Evolutionary conservation across 1,284 basidiomycete species (phyloP), one percentile per base, ranked within the genome.

Genomic region (Melampsora medusae): DNA sequence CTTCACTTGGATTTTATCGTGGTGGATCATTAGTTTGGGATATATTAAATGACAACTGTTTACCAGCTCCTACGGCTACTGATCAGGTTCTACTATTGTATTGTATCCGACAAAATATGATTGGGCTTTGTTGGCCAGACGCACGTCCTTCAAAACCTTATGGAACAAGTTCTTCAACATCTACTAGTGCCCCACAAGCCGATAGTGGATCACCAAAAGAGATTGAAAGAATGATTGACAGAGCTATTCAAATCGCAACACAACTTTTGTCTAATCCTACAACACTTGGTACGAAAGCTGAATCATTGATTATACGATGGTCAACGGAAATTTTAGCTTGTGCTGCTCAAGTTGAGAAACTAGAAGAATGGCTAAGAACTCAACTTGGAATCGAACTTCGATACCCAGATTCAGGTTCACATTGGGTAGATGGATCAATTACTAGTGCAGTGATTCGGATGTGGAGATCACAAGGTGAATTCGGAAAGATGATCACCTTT

Each of bases 1-100:
- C 67, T 42, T 56, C 50, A 49, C 25, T 50, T 4, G 74, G 74
- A 28, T 61, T 48, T 22, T 76, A 69, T 48, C 48, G 33, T 49
- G 46, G 59, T 16, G 74, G 67, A 17, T 56, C 68, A 69, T 17
- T 69, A 16, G 42, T 69, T n/a, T 76, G 74, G 74, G 74, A 76
- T 25, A 53, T 53, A 46, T 49, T 76, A 2, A 62, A 61, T 56
- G 28, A 9, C 16, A 48, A 25, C 12, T 50, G 42, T 28, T 42
- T n/a, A 16, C 17, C 22, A 19, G 17, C 16, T 19, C 25, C 33
- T 19, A n/a, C 22, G 2, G 38, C n/a, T 50, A 19, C 62, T 17
- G 74, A 76, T 59, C 74, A 65, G 38, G 69, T 53, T 10, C 42
- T 76, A 22, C 62, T 76, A 67, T 42, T 76, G 19, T 42, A 69